Percentiles rank a stretch among this genome's conserved stretches.
Conservation (phyloP, 306 rosid genomes). For the Quercus engelmannii region DNA sequence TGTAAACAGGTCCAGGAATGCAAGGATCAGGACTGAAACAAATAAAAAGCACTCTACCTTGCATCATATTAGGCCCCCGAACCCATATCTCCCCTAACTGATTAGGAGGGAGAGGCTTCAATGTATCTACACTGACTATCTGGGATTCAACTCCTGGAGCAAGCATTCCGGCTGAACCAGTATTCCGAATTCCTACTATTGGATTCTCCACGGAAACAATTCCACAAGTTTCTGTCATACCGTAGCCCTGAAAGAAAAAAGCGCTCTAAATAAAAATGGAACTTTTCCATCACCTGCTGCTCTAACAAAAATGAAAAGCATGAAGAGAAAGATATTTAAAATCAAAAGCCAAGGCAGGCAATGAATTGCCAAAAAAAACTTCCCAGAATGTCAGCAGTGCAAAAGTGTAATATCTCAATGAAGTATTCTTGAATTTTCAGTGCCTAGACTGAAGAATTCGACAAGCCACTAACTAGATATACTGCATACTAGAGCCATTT, state of each 20-base stretch:
- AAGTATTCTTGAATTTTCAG: not conserved
- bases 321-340: not conserved
- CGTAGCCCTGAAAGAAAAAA: slow-evolving; percentile 62
- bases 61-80: slow-evolving; percentile 88
- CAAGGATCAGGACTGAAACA: not conserved
- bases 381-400: not conserved
- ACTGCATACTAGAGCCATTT: not conserved
- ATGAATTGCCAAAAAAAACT: not conserved
- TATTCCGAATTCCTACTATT: slow-evolving; percentile 46
- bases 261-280: not conserved
- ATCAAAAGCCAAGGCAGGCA: not conserved
- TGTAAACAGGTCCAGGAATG: not conserved
- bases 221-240: slow-evolving; percentile 96
- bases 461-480: not conserved
- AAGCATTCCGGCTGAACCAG: slow-evolving; percentile 74
- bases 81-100: slow-evolving; percentile 93
- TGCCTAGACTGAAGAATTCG: not conserved
- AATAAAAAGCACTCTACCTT: slow-evolving; percentile 33
- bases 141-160: slow-evolving; percentile 72
- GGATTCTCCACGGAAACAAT: slow-evolving; percentile 51
- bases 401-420: not conserved
- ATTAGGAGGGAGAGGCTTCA: slow-evolving; percentile 81
- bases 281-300: not conserved
- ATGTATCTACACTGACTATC: slow-evolving; percentile 69
- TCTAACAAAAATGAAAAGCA: not conserved